Base-by-base conservation (phyloP, 2,329 filamentous ascomycete genomes). In the Penicillium sp. region DNA sequence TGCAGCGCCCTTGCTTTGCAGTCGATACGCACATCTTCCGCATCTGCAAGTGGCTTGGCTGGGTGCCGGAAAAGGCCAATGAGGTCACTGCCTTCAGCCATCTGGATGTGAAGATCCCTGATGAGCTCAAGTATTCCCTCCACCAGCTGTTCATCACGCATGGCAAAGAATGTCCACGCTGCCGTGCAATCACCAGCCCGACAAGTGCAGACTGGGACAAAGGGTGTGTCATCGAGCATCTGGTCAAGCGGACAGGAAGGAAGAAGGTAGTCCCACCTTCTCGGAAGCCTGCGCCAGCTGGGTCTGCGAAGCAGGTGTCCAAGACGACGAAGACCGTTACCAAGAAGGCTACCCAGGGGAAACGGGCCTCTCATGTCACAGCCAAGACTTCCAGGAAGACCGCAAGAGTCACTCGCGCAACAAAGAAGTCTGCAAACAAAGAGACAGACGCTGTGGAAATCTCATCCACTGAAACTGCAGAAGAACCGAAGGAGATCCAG, bases 21-120 rank as follows among this genome's bases (percentile, higher is more conserved):
- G 86, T 88, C 8, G 86, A 89, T 64, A 89, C 86, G 1, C 86
- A 89, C 70, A 86, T 88, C 60, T 88, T 88, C 68, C 83, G 86
- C 1, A 80, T 88, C 14, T 83, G 81, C 64, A 83, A 83, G 54
- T 87, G 86, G 80, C 79, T 89, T 0, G 82, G 82, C 25, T 88
- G 86, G 86, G 77, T 88, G 1, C 86, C 86, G 0, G 71, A 78
- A 7, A 74, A 77, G 20, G 73, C 76, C 1, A 81, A 81, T 35
- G 76, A 78, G 55, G 66, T 76, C 47, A 83, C 80, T 1, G 83
- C 84, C 0, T 87, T 85, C 66, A 80, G 79, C 3, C 86, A 88
- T 69, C 81, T 86, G 62, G 85, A 89, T 59, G 84, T 84, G 1
- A 76, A 81, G 35, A 81, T 89, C 20, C 86, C 86, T 2, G 83